Conservation (phyloP, 2,329 filamentous ascomycete species). For the Fusarium napiforme region DNA sequence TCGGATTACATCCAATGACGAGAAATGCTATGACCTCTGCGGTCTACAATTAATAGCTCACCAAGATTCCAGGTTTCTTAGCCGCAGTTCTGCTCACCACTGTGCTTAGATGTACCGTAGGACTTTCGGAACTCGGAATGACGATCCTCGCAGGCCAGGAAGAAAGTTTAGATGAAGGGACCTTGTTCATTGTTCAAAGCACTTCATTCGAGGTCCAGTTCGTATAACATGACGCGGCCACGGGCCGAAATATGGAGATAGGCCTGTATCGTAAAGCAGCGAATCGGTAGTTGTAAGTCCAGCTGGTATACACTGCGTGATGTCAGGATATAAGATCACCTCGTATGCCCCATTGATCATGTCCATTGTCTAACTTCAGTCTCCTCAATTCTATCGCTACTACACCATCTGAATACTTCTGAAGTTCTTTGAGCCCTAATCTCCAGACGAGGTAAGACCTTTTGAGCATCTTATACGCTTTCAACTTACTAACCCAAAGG, state of each 20-base stretch:
- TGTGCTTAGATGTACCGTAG: fast-evolving
- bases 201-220: background rate
- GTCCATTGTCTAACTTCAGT: fast-evolving
- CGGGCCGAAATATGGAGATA: background rate
- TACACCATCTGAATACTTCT: fast-evolving
- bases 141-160: background rate
- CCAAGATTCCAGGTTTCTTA: background rate
- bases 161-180: too few relatives aligned
- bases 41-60: too few relatives aligned
- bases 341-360: fast-evolving
- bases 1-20: background rate
- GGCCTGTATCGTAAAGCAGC: background rate
- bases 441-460: background rate
- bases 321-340: background rate
- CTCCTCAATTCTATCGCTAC: fast-evolving
- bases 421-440: fast-evolving
- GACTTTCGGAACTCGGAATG: background rate
- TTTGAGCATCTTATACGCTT: fast-evolving
- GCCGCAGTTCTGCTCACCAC: fast-evolving
- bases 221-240: background rate
- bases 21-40: background rate
- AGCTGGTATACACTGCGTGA: background rate
- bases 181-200: fast-evolving
- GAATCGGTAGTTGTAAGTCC: too few relatives aligned
- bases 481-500: background rate